phyloP scores from a whole-genome alignment of 2,329 filamentous ascomycete species.

The Falciphora oryzae region DNA sequence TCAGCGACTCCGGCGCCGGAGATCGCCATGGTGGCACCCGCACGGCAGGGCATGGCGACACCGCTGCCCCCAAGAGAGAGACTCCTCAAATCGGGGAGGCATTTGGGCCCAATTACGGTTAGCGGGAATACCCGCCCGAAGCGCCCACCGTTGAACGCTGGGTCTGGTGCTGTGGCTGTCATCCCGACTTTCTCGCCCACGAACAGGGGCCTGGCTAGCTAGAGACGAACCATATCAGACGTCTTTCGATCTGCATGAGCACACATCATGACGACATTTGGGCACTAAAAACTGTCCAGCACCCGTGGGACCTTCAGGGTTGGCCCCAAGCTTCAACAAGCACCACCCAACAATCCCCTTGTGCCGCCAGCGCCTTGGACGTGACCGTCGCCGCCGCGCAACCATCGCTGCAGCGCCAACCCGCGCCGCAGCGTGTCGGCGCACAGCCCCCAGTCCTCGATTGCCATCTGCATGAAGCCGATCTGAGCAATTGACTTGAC shows the following conservation, averaged over 20 bases:
- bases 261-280: neutral
- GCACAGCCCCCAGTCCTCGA: constrained; percentile 13
- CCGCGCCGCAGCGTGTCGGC: constrained; percentile 10
- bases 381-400: constrained; percentile 3
- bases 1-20: neutral
- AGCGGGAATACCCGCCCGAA: neutral
- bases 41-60: neutral
- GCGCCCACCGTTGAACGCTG: too few relatives aligned
- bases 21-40: neutral
- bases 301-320: too few relatives aligned
- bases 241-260: too few relatives aligned
- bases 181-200: too few relatives aligned
- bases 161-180: too few relatives aligned
- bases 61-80: neutral
- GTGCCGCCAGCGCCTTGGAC: too few relatives aligned
- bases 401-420: constrained; percentile 13
- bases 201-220: too few relatives aligned
- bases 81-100: too few relatives aligned
- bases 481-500: constrained; percentile 12
- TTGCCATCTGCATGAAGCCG: constrained; percentile 13
- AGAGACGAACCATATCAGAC: too few relatives aligned
- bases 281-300: neutral
- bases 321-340: too few relatives aligned
- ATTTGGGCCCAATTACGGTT: neutral
- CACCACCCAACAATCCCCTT: too few relatives aligned